Base-by-base conservation (phyloP, 352 stramenopile species). In the Pythium periplocum region DNA sequence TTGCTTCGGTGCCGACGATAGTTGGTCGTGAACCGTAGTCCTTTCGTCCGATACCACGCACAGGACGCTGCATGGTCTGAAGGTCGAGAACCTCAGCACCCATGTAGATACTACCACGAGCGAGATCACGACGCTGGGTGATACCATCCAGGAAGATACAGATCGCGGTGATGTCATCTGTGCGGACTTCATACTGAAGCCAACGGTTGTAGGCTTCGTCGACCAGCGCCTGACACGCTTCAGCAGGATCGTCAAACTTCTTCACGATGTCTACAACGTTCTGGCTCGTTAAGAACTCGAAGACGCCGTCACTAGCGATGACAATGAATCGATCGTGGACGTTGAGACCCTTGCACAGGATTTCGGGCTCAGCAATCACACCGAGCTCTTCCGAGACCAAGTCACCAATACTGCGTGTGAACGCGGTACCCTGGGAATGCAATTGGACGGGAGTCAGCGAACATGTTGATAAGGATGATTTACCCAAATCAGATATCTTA, bases 391-490 rank as follows among this genome's bases (percentile, higher is more conserved):
- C 87, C 2, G 86, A 96, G 1, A 97, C 73, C 9, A 93, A 77
- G 78, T 99, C 97, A 26, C 97, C 97, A 36, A 99, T 89, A 63
- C 82, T 98, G 35, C 97, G 82, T n/a, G 96, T 99, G 71, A 99
- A 99, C 10, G 97, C 96, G 46, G 96, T 99, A 36, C 97, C 97
- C 80, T 90, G 57, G 48, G 9, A 43, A 9, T 12, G 34, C 37
- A 6, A 37, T 2, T 1, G 12, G 12, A 42, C 12, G 38, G 12
- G 12, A 42, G 12, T 12, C 38, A 8, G 12, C 38, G 38, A 42
- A 42, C 12, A 42, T 12, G 12, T 12, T 42, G 38, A 48, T 51
- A 12, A 35, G 9, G 8, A 32, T 43, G 11, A 38, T 2, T 1
- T 7, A 42, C 7, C 38, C 38, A 42, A 12, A 42, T 42, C 38